Percentiles rank a stretch among this genome's conserved stretches.
These are phyloP conservation scores for Candida tallmaniae DNA, from an alignment of 805 yeast species.

Conservation along the genomic window DNA sequence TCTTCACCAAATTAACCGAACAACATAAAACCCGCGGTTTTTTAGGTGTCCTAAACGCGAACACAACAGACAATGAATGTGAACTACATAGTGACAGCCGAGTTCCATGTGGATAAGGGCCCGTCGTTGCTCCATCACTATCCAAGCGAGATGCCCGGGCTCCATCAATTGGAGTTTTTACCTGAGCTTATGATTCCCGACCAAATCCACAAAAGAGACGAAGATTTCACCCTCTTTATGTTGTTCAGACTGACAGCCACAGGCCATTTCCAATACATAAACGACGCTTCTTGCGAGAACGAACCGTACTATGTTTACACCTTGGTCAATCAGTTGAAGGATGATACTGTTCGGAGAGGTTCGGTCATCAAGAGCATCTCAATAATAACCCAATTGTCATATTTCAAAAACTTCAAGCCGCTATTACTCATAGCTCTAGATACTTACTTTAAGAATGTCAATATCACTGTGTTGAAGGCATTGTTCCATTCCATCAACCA, in stretches of 20 bases:
- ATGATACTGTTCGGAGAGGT: constrained; percentile 49
- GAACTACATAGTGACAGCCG: constrained; percentile 62
- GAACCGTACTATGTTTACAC: constrained; percentile 53
- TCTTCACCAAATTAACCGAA: background rate
- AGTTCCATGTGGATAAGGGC: constrained; percentile 76
- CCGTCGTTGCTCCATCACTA: constrained; percentile 57
- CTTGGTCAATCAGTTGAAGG: constrained; percentile 46
- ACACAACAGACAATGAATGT: constrained; percentile 40
- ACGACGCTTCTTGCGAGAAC: constrained; percentile 26
- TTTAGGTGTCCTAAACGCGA: too few relatives aligned
- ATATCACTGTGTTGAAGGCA: constrained; percentile 18
- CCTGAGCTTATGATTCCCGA: constrained; percentile 62
- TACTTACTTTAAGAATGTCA: constrained; percentile 31
- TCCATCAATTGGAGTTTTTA: constrained; percentile 30
- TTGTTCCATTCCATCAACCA: constrained; percentile 30
- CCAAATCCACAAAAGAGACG: constrained; percentile 52
- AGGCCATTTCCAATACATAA: constrained; percentile 36
- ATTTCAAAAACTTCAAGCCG: constrained; percentile 57
- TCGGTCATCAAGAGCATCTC: constrained; percentile 56
- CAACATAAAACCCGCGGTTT: too few relatives aligned
- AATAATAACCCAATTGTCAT: constrained; percentile 49
- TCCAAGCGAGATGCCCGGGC: constrained; percentile 29
- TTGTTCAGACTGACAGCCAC: constrained; percentile 41
- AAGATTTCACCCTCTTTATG: constrained; percentile 55
- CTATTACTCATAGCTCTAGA: constrained; percentile 50